Evolutionary conservation across 169 alveolate genomes (phyloP).

Genomic region (Haemoproteus tartakovskyi): DNA sequence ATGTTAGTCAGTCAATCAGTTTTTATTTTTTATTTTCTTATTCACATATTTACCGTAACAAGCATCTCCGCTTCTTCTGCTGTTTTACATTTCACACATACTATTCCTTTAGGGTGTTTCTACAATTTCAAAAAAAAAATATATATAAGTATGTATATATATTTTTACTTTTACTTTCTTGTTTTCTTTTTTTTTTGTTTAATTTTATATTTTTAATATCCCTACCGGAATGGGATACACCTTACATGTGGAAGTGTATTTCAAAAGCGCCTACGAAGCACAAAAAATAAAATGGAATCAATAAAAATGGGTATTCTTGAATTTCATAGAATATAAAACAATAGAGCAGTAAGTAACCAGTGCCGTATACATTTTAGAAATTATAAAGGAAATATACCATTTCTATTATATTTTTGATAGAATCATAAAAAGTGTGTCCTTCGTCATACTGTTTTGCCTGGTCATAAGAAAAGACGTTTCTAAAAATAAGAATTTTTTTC

Average conservation of each 20-base stretch:
- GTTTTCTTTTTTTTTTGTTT: constrained; percentile 39
- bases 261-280: constrained; percentile 31
- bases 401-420: constrained; percentile 58
- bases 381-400: no score
- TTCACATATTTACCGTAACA: constrained; percentile 69
- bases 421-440: constrained; percentile 70
- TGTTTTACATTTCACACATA: constrained; percentile 81
- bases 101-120: constrained; percentile 87
- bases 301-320: no score
- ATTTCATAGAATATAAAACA: no score
- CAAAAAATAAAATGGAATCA: neutral
- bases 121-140: constrained; percentile 70
- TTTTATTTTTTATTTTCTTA: no score
- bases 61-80: constrained; percentile 81
- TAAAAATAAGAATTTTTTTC: constrained; percentile 73
- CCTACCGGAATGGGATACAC: constrained; percentile 63
- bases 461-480: constrained; percentile 80
- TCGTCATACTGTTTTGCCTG: constrained; percentile 73
- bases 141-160: constrained; percentile 56
- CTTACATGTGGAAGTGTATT: constrained; percentile 43
- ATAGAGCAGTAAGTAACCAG: no score
- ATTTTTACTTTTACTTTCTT: constrained; percentile 61
- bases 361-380: no score
- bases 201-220: constrained; percentile 5
- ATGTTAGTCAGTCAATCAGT: no score